Evolutionary conservation across 257 asterid species (phyloP).

Genomic region (Capsicum baccatum): DNA sequence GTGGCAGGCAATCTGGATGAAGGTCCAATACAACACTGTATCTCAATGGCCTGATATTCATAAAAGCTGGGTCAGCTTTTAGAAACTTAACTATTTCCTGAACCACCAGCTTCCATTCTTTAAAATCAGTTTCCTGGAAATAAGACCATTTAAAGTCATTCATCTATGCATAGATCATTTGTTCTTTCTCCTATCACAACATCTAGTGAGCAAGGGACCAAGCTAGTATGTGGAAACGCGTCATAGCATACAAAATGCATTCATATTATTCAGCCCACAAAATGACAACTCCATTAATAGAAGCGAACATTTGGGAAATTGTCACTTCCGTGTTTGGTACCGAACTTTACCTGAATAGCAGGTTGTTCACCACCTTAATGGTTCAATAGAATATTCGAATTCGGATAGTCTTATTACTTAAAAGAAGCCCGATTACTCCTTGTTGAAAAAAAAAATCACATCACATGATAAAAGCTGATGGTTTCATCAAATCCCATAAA

Average conservation of each 20-base stretch:
- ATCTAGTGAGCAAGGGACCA: not conserved
- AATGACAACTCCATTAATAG: not conserved
- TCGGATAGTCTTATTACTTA: not conserved
- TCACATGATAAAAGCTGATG: not conserved
- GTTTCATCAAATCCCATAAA: slow-evolving; percentile 2
- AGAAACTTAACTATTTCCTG: slow-evolving; percentile 95
- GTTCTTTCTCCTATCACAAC: not conserved
- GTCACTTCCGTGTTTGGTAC: not conserved
- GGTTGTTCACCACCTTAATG: not conserved
- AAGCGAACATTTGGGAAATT: not conserved
- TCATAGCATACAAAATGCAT: not conserved
- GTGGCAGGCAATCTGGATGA: slow-evolving; percentile 75
- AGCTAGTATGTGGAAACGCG: not conserved
- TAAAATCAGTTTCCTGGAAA: slow-evolving; percentile 94
- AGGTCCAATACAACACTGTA: slow-evolving; percentile 87
- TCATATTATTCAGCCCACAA: not conserved
- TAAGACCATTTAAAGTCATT: slow-evolving; percentile 42
- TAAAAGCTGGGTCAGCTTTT: slow-evolving; percentile 94
- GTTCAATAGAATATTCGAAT: not conserved
- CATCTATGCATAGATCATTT: not conserved
- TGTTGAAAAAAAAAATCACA: not conserved
- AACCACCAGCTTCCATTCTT: slow-evolving; percentile 97
- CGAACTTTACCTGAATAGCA: not conserved
- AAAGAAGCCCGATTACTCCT: not conserved
- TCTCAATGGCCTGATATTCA: slow-evolving; percentile 93